Evolutionary conservation across 139 green algal species (phyloP).

Genomic region (Picochlorum sp.): DNA sequence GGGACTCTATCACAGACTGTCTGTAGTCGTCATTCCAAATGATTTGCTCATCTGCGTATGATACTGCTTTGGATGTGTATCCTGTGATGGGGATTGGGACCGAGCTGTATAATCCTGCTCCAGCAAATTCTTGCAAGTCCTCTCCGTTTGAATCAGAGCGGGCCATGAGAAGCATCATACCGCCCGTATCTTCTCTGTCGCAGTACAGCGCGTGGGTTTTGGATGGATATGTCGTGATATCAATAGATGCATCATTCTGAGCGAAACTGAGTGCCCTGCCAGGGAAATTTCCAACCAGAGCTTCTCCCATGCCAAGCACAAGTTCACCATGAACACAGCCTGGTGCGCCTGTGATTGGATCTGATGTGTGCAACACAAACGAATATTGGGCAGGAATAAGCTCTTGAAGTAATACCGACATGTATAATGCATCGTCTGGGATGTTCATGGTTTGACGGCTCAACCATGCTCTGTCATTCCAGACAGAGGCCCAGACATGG

Average conservation of each 20-base stretch:
- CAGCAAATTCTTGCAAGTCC: constrained; percentile 90
- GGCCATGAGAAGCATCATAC: constrained; percentile 56
- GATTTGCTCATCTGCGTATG: constrained; percentile 56
- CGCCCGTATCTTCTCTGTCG: constrained; percentile 16
- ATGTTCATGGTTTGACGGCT: constrained; percentile 48
- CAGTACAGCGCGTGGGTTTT: background rate
- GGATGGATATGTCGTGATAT: background rate
- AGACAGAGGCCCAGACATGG: constrained; percentile 79
- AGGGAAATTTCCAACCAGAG: constrained; percentile 73
- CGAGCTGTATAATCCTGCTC: constrained; percentile 83
- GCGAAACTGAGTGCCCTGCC: constrained; percentile 61
- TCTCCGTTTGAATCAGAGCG: constrained; percentile 92
- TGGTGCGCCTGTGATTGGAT: constrained; percentile 55
- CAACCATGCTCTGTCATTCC: constrained; percentile 71
- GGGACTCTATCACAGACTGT: constrained; percentile 31
- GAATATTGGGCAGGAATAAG: constrained; percentile 61
- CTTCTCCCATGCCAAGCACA: constrained; percentile 76
- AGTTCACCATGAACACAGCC: constrained; percentile 64
- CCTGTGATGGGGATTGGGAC: constrained; percentile 32
- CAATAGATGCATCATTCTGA: background rate
- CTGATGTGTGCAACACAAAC: constrained; percentile 88
- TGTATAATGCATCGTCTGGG: constrained; percentile 62
- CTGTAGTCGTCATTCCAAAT: constrained; percentile 52
- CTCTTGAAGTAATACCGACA: constrained; percentile 75
- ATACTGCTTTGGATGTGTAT: constrained; percentile 9